These are phyloP conservation scores for Infundibulicybe gibba DNA, from an alignment of 768 basidiomycete genomes.

Conservation along the genomic window DNA sequence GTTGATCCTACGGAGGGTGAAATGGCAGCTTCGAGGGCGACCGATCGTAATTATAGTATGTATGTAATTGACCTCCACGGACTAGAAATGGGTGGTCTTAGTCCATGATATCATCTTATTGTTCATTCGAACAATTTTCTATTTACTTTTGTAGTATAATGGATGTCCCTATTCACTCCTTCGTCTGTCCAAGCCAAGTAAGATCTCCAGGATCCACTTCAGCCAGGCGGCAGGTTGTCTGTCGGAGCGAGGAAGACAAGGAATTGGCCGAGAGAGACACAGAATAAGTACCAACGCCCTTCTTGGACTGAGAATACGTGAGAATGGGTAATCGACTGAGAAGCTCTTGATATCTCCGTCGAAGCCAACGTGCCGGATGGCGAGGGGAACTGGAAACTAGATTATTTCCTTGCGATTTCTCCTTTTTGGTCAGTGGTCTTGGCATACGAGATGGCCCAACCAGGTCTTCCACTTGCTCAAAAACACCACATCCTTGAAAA, in stretches of 20 bases:
- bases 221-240: constrained; percentile 18
- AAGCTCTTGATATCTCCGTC: constrained; percentile 56
- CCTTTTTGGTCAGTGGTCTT: constrained; percentile 28
- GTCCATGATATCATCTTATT: constrained; percentile 6
- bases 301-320: constrained; percentile 20
- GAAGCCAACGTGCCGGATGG: constrained; percentile 45
- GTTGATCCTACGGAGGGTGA: constrained; percentile 62
- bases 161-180: background rate
- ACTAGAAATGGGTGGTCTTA: constrained; percentile 55
- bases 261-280: constrained; percentile 29
- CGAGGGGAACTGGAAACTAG: constrained; percentile 3
- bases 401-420: constrained; percentile 9
- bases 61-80: constrained; percentile 90
- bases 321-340: constrained; percentile 59
- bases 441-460: constrained; percentile 29
- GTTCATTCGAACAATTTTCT: constrained; percentile 4
- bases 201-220: constrained; percentile 24
- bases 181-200: constrained; percentile 28
- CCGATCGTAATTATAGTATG: constrained; percentile 76
- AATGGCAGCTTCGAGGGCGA: constrained; percentile 44
- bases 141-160: background rate
- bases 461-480: constrained; percentile 42
- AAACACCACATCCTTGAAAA: constrained; percentile 38
- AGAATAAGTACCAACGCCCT: constrained; percentile 15
- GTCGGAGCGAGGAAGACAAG: constrained; percentile 17